Percentiles rank a stretch among this genome's conserved stretches.
Evolutionary conservation across 345 rosid species (phyloP).

Genomic region (Murraya koenigii): DNA sequence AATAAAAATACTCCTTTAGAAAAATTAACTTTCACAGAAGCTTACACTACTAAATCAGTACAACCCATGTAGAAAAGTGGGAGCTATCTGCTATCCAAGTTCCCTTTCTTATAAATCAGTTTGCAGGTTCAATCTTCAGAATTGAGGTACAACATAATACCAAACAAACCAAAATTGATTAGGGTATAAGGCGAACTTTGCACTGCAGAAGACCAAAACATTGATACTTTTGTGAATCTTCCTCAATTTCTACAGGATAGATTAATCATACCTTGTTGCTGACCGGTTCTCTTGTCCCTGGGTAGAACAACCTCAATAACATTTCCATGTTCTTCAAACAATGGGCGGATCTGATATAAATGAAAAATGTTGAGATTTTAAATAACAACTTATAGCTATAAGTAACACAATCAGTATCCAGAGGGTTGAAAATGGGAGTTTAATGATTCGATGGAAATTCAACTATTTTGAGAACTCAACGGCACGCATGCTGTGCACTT

Average conservation of each 20-base stretch:
- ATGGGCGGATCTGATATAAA: conserved; percentile 49
- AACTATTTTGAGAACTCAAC: neutral
- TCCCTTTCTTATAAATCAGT: neutral
- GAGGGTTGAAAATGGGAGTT: neutral
- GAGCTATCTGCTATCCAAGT: neutral
- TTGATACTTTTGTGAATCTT: neutral
- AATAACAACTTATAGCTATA: neutral
- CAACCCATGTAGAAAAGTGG: neutral
- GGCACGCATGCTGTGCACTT: neutral
- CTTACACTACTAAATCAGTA: neutral
- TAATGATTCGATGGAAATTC: neutral
- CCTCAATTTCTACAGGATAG: neutral
- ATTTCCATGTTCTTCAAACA: conserved; percentile 73
- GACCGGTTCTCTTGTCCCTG: conserved; percentile 65
- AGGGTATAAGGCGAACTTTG: neutral
- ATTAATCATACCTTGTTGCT: conserved; percentile 54
- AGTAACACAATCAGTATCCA: neutral
- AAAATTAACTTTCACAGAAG: neutral
- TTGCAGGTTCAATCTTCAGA: neutral
- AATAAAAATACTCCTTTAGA: neutral
- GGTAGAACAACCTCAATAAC: conserved; percentile 68
- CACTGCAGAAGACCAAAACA: neutral
- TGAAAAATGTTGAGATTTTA: conserved; percentile 19
- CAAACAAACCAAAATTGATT: neutral
- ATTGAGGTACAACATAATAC: neutral